These are phyloP conservation scores for Alternaria viburni DNA, from an alignment of 2,329 filamentous ascomycete genomes.

Conservation along the genomic window DNA sequence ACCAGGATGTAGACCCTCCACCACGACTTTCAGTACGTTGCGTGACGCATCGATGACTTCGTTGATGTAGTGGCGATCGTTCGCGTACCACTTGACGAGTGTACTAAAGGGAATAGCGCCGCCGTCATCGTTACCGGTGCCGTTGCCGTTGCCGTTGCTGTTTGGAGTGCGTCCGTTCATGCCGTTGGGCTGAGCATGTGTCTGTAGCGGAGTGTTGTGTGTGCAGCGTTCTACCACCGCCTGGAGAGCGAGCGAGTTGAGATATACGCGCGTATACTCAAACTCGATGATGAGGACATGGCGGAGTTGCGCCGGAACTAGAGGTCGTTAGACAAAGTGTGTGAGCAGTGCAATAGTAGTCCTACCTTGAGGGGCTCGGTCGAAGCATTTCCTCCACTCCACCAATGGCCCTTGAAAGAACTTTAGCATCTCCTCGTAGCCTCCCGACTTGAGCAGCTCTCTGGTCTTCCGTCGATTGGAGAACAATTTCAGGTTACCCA, in stretches of 20 bases:
- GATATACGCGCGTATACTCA: conserved; percentile 91
- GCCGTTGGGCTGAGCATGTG: conserved; percentile 40
- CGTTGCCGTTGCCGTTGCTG: conserved; percentile 43
- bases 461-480: conserved; percentile 85
- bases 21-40: conserved; percentile 77
- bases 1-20: conserved; percentile 74
- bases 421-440: conserved; percentile 80
- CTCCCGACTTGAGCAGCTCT: conserved; percentile 83
- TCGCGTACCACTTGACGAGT: conserved; percentile 59
- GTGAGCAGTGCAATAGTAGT: not conserved
- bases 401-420: conserved; percentile 79
- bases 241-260: conserved; percentile 92
- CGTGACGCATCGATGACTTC: conserved; percentile 79
- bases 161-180: conserved; percentile 25
- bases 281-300: conserved; percentile 93
- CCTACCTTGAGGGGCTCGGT: conserved; percentile 66
- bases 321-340: conserved; percentile 23
- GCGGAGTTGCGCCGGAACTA: conserved; percentile 64
- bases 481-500: conserved; percentile 88
- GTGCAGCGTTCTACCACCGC: conserved; percentile 94
- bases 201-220: conserved; percentile 64
- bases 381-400: conserved; percentile 82
- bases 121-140: conserved; percentile 44
- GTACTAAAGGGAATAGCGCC: conserved; percentile 54
- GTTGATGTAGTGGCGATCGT: conserved; percentile 67